A percentile compares a stretch with the other conserved stretches of the same genome.
Conservation (phyloP, 805 yeast genomes). For the Candida yuanshanica region DNA sequence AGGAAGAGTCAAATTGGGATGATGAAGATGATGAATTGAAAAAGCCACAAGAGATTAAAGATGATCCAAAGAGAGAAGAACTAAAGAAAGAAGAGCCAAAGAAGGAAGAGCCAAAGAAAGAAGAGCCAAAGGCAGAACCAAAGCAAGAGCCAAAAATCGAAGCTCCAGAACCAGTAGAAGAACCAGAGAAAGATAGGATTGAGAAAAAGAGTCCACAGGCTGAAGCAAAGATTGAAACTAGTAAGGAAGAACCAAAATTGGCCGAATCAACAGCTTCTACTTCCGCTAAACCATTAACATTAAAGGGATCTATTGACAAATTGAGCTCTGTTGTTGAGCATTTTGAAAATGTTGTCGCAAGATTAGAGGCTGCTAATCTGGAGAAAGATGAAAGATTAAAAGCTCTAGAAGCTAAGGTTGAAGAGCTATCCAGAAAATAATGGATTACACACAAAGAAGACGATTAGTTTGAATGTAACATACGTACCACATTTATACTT, state of each 20-base stretch:
- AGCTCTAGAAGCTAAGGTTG: conserved; percentile 56
- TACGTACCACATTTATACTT: no score
- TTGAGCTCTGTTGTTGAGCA: conserved; percentile 51
- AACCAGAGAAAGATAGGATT: no score
- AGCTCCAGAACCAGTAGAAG: conserved; percentile 1
- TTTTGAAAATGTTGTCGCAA: conserved; percentile 50
- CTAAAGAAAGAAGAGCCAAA: conserved; percentile 13
- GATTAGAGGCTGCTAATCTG: conserved; percentile 45
- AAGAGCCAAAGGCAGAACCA: conserved; percentile 13
- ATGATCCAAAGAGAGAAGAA: conserved; percentile 1
- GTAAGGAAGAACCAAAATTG: conserved; percentile 8
- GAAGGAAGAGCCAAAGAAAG: conserved; percentile 3
- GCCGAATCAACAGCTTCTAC: conserved; percentile 9
- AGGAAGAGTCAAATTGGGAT: conserved; percentile 29
- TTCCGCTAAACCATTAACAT: conserved; percentile 37
- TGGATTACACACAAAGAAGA: not conserved
- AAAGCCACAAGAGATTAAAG: conserved; percentile 8
- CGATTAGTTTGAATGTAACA: not conserved
- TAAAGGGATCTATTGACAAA: conserved; percentile 67
- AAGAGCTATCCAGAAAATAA: conserved; percentile 39
- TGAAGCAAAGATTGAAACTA: conserved; percentile 8
- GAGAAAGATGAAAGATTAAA: conserved; percentile 61
- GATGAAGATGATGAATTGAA: conserved; percentile 26
- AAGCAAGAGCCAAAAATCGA: conserved; percentile 8
- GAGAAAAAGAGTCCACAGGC: no score